Base-by-base conservation (phyloP, 345 rosid species). In the Arabidopsis thaliana region DNA sequence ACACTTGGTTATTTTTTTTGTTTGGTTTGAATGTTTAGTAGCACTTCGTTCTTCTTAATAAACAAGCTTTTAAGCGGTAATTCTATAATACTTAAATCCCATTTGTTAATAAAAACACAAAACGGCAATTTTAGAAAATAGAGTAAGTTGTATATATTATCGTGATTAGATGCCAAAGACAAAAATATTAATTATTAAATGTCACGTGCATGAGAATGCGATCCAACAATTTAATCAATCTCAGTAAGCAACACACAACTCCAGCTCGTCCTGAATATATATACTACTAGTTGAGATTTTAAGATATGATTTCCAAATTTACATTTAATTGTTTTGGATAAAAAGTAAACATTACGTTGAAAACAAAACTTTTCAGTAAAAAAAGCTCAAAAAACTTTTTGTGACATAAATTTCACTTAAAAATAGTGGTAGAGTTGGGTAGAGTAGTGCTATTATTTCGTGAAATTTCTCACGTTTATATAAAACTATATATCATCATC, bases 171-270 rank as follows among this genome's bases (percentile, higher is more conserved):
- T 69, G 20, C 42, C 22, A 42, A 28, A 8, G 6, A 69, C 12
- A 56, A 20, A n/a, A 16, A 34, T 42, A 33, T 46, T 58, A 33
- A 34, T 59, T 34, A 46, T 22, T 11, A 30, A 70, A 22, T 70
- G 42, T 8, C 65, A 58, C 20, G 0, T 16, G 20, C 20, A 16
- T 16, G 20, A 0, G 20, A 58, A 59, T 59, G 67, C 20, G 46
- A 59, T 59, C 36, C 57, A 59, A 71, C 48, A 33, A 24, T 45
- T 45, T 22, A 46, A 34, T 70, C 65, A 58, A 45, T 30, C 53
- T 32, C 55, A 45, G 53, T 56, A 16, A 69, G 65, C 14, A 58
- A 20, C 28, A 22, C n/a, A 34, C 11, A 34, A 24, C 37, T 69
- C 65, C 65, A 67, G 30, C 40, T 52, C n/a, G 62, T 59, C 25